phyloP scores from a whole-genome alignment of 2,329 filamentous ascomycete genomes.

The Blastomyces emzantsi region DNA sequence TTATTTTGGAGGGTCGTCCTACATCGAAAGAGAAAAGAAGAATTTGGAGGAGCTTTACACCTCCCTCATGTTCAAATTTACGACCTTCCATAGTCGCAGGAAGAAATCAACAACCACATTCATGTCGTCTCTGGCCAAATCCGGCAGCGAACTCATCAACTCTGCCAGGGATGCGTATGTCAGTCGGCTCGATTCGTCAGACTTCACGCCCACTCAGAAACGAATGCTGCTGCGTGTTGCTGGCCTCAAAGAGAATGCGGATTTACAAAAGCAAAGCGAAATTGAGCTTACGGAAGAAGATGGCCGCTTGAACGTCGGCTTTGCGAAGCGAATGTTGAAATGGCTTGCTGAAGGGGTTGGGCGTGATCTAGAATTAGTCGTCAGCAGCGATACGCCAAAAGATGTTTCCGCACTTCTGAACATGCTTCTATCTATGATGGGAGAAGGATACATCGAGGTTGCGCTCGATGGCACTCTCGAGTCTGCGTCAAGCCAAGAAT shows the following conservation, averaged over 20 bases:
- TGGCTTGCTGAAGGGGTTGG: slow-evolving; percentile 96
- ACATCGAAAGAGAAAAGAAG: slow-evolving; percentile 56
- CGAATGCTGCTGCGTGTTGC: slow-evolving; percentile 84
- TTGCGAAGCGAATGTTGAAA: slow-evolving; percentile 94
- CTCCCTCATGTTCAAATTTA: slow-evolving; percentile 91
- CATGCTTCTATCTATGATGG: slow-evolving; percentile 77
- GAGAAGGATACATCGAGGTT: slow-evolving; percentile 65
- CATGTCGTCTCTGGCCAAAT: slow-evolving; percentile 83
- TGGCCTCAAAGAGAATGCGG: slow-evolving; percentile 60
- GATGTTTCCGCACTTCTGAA: slow-evolving; percentile 80
- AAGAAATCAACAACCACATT: slow-evolving; percentile 88
- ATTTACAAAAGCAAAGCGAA: slow-evolving; percentile 63
- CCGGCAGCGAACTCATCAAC: slow-evolving; percentile 78
- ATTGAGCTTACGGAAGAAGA: slow-evolving; percentile 89
- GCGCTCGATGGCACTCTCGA: slow-evolving; percentile 63
- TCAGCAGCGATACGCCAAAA: slow-evolving; percentile 80
- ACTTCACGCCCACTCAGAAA: slow-evolving; percentile 80
- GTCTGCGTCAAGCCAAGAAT: slow-evolving; percentile 66
- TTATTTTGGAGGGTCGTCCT: slow-evolving; percentile 56
- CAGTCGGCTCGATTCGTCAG: slow-evolving; percentile 77
- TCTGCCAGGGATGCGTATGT: slow-evolving; percentile 88
- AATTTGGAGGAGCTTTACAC: slow-evolving; percentile 75
- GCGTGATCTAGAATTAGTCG: slow-evolving; percentile 80
- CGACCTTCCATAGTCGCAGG: slow-evolving; percentile 70
- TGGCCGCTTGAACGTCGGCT: slow-evolving; percentile 69